Evolutionary conservation across 306 rosid species (phyloP).

Genomic region (Dalbergia oliveri): DNA sequence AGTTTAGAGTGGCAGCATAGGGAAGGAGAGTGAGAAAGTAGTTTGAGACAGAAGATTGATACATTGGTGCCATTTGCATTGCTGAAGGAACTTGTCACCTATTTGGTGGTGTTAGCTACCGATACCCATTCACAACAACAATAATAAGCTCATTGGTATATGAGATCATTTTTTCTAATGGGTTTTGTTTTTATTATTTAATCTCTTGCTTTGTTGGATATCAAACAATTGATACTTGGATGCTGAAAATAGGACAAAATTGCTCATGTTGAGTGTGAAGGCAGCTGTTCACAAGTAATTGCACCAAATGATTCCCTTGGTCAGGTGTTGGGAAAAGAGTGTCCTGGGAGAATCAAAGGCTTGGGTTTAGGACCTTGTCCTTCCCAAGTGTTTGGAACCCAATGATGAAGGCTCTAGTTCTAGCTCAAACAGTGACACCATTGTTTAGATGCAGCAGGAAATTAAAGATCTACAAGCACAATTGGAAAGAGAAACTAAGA

Average conservation of each 20-base stretch:
- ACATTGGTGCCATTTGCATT: too few relatives aligned
- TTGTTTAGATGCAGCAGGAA: not conserved
- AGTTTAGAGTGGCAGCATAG: too few relatives aligned
- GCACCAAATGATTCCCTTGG: not conserved
- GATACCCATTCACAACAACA: too few relatives aligned
- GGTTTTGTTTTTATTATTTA: not conserved
- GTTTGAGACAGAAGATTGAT: too few relatives aligned
- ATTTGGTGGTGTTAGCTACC: too few relatives aligned
- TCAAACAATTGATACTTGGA: not conserved
- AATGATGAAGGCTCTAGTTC: not conserved
- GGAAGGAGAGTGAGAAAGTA: too few relatives aligned
- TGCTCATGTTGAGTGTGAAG: not conserved
- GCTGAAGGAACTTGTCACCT: too few relatives aligned
- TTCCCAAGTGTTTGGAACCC: not conserved
- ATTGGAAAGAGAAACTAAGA: not conserved
- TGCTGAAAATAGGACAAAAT: not conserved
- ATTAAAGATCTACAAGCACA: not conserved
- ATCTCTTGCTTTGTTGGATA: not conserved
- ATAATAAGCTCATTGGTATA: too few relatives aligned
- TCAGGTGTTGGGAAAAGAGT: not conserved
- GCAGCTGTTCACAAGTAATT: not conserved
- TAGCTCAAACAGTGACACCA: not conserved
- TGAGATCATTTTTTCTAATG: not conserved
- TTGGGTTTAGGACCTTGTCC: not conserved
- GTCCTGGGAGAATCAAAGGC: not conserved